A percentile compares a stretch with the other conserved stretches of the same genome.
Conservation (phyloP, 805 yeast genomes). For the Saccharomycopsis vini region DNA sequence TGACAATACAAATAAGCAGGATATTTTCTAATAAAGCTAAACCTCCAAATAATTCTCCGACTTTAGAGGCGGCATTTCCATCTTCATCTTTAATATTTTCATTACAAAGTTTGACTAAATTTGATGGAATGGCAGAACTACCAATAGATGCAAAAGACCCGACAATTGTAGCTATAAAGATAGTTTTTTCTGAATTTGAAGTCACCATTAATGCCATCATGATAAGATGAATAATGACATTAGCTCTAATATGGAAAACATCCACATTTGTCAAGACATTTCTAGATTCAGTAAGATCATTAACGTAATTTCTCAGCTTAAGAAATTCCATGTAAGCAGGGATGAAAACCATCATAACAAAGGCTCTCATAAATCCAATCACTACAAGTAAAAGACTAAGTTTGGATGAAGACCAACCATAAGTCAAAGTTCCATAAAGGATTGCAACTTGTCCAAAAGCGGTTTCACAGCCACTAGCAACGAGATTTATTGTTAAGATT, state of each 20-base stretch:
- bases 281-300: slow-evolving; percentile 12
- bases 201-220: background rate
- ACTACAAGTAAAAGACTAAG: slow-evolving; percentile 41
- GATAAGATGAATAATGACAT: background rate
- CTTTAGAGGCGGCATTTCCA: slow-evolving; percentile 1
- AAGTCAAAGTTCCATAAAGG: slow-evolving; percentile 44
- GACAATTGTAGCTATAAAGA: background rate
- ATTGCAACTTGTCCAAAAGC: slow-evolving; percentile 36
- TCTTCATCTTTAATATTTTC: slow-evolving; percentile 22
- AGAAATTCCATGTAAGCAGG: slow-evolving; percentile 6
- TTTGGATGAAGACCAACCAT: slow-evolving; percentile 44
- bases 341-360: background rate
- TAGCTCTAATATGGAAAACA: slow-evolving; percentile 2
- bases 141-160: slow-evolving; percentile 3
- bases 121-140: background rate
- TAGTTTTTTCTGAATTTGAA: background rate
- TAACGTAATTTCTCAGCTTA: background rate
- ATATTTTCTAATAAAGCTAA: slow-evolving; percentile 49
- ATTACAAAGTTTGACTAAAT: slow-evolving; percentile 20
- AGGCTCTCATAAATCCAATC: slow-evolving; percentile 20
- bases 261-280: slow-evolving; percentile 6
- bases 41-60: slow-evolving; percentile 68
- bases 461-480: slow-evolving; percentile 31
- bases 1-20: slow-evolving; percentile 28
- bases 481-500: slow-evolving; percentile 39